Evolutionary conservation across 257 asterid genomes (phyloP), one percentile per base, ranked within the genome.

Genomic region (Nicotiana obtusifolia): DNA sequence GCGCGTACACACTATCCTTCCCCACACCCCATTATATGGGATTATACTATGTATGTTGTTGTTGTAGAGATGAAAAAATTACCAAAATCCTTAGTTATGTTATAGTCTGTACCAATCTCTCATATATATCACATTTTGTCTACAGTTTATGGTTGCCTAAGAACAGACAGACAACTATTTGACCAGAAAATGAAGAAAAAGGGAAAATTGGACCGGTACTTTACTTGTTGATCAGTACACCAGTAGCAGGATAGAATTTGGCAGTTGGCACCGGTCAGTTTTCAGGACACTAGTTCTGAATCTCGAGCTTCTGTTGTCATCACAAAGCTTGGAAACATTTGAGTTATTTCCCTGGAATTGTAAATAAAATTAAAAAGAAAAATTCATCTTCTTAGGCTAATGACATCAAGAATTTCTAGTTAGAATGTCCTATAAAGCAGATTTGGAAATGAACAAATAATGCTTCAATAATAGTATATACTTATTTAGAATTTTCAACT

Each of bases 261-360:
- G 71, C 71, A 14, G 10, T 64, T 64, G 69, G n/a, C 69, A 28
- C 9, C 0, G 5, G 0, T 65, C 60, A 47, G 60, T 71, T 78
- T 76, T 90, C 87, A 89, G 59, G 87, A 88, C 76, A 86, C 81
- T 65, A 95, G 87, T 14, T 93, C 93, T 9, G 97, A 91, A 80
- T 95, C 98, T 7, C 81, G 81, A 80, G 92, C 98, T 84, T 82
- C 84, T 22, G 92, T 92, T 78, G 82, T 89, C 92, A 93, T 87
- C 81, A 92, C 89, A 68, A 95, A 95, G 88, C 90, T 84, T 57
- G 99, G 98, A 87, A 93, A 95, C 28, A 93, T 91, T 54, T 91
- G 83, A 41, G 99, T 93, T 41, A 92, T 83, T 84, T 91, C 98
- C 91, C 98, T 92, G 97, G 14, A 84, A 86, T n/a, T 26, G 28